phyloP scores from a whole-genome alignment of 2,329 filamentous ascomycete genomes.

The Aureobasidium mangrovei region DNA sequence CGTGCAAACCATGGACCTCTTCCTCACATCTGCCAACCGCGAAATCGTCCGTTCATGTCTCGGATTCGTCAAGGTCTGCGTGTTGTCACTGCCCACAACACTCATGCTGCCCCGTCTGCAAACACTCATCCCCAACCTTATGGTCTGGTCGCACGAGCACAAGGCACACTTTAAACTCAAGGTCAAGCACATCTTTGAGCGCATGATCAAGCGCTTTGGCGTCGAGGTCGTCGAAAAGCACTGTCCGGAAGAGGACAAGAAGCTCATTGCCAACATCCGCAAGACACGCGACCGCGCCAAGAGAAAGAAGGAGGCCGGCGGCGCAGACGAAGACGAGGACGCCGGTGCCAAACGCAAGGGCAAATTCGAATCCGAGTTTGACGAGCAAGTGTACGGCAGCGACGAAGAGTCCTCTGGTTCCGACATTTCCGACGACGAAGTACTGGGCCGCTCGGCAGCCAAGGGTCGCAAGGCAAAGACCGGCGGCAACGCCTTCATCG shows the following conservation, averaged over 20 bases:
- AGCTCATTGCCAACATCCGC: constrained; percentile 86
- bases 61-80: constrained; percentile 92
- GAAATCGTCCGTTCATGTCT: constrained; percentile 93
- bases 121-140: constrained; percentile 76
- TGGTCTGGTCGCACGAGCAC: constrained; percentile 96
- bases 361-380: constrained; percentile 85
- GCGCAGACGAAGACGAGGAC: constrained; percentile 49
- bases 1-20: constrained; percentile 90
- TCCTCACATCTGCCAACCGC: constrained; percentile 90
- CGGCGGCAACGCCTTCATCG: constrained; percentile 64
- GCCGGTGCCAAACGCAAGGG: constrained; percentile 39
- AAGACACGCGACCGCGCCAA: constrained; percentile 90
- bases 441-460: constrained; percentile 38
- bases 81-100: constrained; percentile 72
- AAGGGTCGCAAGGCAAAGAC: constrained; percentile 46
- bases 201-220: constrained; percentile 86
- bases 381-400: constrained; percentile 88
- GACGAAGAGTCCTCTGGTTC: constrained; percentile 38
- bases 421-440: constrained; percentile 55
- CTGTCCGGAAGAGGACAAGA: constrained; percentile 78
- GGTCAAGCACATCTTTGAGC: constrained; percentile 95
- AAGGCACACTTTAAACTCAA: constrained; percentile 95
- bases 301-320: constrained; percentile 67
- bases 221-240: constrained; percentile 69
- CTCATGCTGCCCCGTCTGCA: constrained; percentile 70